Base-by-base conservation (phyloP, 345 rosid species). In the Populus simonii region DNA sequence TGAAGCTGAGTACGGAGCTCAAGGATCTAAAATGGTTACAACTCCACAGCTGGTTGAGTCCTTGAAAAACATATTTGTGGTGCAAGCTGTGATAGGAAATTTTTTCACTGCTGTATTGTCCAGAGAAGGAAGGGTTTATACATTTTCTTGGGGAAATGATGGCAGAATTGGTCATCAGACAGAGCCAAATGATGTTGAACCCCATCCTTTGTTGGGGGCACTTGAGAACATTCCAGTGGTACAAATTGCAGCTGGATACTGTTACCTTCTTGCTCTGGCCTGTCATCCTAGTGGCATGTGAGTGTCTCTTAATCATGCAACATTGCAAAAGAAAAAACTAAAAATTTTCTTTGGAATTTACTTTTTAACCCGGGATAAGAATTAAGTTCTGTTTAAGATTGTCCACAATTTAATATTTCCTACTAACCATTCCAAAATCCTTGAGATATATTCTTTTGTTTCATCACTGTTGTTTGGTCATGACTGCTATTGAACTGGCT, bases 251-350 rank as follows among this genome's bases (percentile, higher is more conserved):
- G 97, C 99, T 27, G 99, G 99, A 78, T 91, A 84, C 76, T 96
- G 99, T 87, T 96, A 90, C 82, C 97, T 96, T 61, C 99, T 96
- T 85, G 97, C 97, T 74, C 81, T 93, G 73, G 94, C 97, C 73
- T 96, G 89, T 80, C 91, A 96, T 81, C 97, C 98, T 3, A 87
- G 84, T 77, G 99, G 99, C 79, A 91, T 93, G 99, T 96, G 84
- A 96, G 98, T 89, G 36, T 15, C 72, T 72, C 80, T 62, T 70
- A 38, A 74, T 72, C 3, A 59, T 41, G 39, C 27, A 17, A 70
- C 27, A 63, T 77, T 72, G 35, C 31, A 23, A 59, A 35, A 35
- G 5, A 20, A n/a, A 35, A 10, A 6, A 6, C 17, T 11, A 38
- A 62, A 63, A 62, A 69, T 27, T 29, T 57, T 9, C 25, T 23